phyloP scores from a whole-genome alignment of 176 grass and related monocot genomes.

The Lolium rigidum region DNA sequence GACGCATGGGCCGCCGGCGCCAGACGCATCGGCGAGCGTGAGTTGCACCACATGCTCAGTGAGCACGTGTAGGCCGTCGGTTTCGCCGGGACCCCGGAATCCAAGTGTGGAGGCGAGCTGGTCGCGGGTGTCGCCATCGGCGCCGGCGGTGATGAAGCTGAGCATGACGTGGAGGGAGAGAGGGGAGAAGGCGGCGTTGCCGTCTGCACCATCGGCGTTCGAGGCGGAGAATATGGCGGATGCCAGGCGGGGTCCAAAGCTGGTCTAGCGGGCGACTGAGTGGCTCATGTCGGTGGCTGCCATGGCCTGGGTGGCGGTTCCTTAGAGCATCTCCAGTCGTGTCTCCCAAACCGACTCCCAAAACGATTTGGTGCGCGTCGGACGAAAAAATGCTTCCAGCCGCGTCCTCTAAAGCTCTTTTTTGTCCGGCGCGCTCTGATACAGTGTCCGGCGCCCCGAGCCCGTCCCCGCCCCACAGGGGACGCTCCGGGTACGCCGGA shows the following conservation, averaged over 20 bases:
- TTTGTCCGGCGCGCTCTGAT: no score
- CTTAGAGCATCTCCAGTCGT: no score
- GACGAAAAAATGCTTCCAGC: no score
- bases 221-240: slow-evolving; percentile 39
- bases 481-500: no score
- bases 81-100: not conserved
- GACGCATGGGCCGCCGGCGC: slow-evolving; percentile 62
- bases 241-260: slow-evolving; percentile 65
- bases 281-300: slow-evolving; percentile 52
- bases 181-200: slow-evolving; percentile 76
- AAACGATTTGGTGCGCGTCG: no score
- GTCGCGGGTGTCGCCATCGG: slow-evolving; percentile 60
- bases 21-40: slow-evolving; percentile 71
- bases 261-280: slow-evolving; percentile 68
- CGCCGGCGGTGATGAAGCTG: slow-evolving; percentile 69
- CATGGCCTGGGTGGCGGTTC: slow-evolving; percentile 21
- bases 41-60: slow-evolving; percentile 68
- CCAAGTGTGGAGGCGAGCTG: slow-evolving; percentile 54
- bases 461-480: no score
- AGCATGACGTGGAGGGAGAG: slow-evolving; percentile 81
- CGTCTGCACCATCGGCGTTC: not conserved
- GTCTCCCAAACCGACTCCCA: no score
- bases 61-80: slow-evolving; percentile 52
- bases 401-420: no score
- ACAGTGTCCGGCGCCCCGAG: no score